Conservation (phyloP, 2,329 filamentous ascomycete genomes). For the Dactylellina sp. region DNA sequence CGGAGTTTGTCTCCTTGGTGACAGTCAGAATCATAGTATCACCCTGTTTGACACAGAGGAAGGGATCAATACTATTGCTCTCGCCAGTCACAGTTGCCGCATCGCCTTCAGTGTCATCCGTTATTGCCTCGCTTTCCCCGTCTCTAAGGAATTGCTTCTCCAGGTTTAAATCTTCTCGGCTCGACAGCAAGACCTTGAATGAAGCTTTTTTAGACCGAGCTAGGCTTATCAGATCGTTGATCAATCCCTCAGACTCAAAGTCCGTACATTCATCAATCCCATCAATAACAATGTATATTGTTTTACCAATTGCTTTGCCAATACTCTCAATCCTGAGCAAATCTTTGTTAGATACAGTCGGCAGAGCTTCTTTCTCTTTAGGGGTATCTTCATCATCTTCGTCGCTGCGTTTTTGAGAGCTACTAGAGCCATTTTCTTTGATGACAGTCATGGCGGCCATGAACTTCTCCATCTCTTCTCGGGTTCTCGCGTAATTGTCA, state of each 20-base stretch:
- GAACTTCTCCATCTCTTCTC: slow-evolving; percentile 26
- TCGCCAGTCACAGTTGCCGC: background rate
- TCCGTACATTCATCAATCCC: slow-evolving; percentile 46
- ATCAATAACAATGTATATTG: slow-evolving; percentile 42
- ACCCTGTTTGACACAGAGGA: slow-evolving; percentile 16
- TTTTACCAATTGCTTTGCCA: slow-evolving; percentile 15
- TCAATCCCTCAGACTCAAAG: slow-evolving; percentile 10
- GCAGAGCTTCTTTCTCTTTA: no score
- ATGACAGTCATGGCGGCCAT: no score
- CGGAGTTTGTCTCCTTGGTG: slow-evolving; percentile 35
- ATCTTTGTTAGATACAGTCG: no score
- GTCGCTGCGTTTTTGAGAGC: no score
- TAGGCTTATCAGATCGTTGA: slow-evolving; percentile 15
- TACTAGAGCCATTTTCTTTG: no score
- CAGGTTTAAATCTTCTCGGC: slow-evolving; percentile 22
- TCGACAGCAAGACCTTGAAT: slow-evolving; percentile 37
- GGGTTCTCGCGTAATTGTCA: background rate
- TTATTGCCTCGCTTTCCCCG: background rate
- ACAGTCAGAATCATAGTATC: slow-evolving; percentile 40
- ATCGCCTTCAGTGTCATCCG: no score
- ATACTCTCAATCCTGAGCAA: slow-evolving; percentile 22
- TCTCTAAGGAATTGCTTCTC: slow-evolving; percentile 10
- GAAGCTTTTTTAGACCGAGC: slow-evolving; percentile 27
- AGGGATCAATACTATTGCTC: background rate
- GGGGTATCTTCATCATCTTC: background rate